Base-by-base conservation (phyloP, 768 basidiomycete species). In the Hericium rajendrae region DNA sequence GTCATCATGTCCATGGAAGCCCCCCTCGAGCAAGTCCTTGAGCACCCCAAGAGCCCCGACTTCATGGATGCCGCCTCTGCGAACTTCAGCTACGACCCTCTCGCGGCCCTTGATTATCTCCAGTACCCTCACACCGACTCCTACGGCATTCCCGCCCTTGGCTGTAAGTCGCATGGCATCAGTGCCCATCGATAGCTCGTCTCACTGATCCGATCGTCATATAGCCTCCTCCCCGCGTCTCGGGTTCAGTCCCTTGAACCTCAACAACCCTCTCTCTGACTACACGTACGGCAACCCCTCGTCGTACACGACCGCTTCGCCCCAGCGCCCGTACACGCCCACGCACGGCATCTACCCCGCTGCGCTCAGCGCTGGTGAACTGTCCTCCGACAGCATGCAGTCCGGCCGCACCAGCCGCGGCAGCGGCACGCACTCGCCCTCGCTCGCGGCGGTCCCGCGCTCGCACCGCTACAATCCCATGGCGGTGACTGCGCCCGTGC, bases 391-490 rank as follows among this genome's bases (percentile, higher is more conserved):
- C 66, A 79, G 84, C 60, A 73, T 81, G 54, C 71, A 78, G 62
- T 83, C 86, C 57, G 81, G 78, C 65, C 80, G 80, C 39, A 68
- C 67, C 66, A 85, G 85, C 68, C 86, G 88, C 59, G 84, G 85
- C 68, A 84, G 83, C 66, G 82, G 81, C 59, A 81, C 82, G 40
- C 74, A 74, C 59, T 78, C 77, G 32, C 78, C 80, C 24, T 84
- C 38, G 67, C 73, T 74, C 61, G 78, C 87, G 26, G 76, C 83
- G 37, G 80, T 87, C 43, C 86, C 85, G 28, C 77, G 86, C 62
- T 86, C 87, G 51, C 85, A 85, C 65, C 86, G 88, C 63, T 90
- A 81, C 77, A 88, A 88, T 73, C 88, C 88, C 4, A 82, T 90
- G 60, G 67, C 61, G 18, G 57, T 68, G 55, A 60, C 69, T 63